Percentiles rank a stretch among this genome's conserved stretches.
Conservation (phyloP, 1,284 basidiomycete genomes). For the Melampsora larici-populina region DNA sequence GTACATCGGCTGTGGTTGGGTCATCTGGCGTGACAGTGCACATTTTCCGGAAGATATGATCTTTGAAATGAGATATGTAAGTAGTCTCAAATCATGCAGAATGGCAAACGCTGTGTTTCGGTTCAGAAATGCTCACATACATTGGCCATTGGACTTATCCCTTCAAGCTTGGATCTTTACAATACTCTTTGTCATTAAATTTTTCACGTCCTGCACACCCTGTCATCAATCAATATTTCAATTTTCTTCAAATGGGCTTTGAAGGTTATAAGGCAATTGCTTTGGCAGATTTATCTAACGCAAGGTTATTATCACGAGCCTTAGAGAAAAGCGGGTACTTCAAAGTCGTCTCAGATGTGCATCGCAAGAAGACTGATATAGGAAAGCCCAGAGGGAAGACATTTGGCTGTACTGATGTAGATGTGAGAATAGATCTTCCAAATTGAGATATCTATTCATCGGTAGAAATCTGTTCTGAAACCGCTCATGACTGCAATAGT, state of each 20-base stretch:
- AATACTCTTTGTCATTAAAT: constrained; percentile 83
- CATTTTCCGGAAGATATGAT: constrained; percentile 76
- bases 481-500: too few species aligned
- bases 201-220: constrained; percentile 87
- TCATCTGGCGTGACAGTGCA: constrained; percentile 71
- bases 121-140: not conserved
- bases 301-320: constrained; percentile 73
- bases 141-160: constrained; percentile 44
- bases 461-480: not conserved
- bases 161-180: constrained; percentile 58
- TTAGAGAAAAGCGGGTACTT: constrained; percentile 77
- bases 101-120: constrained; percentile 47
- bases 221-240: constrained; percentile 89
- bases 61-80: constrained; percentile 84
- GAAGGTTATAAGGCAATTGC: constrained; percentile 75
- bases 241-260: constrained; percentile 63
- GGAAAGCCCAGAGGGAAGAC: constrained; percentile 13
- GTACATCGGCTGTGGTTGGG: constrained; percentile 85
- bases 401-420: not conserved
- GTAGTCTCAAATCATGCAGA: not conserved
- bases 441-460: too few species aligned
- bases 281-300: constrained; percentile 68
- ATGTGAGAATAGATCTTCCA: not conserved
- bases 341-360: constrained; percentile 58
- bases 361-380: constrained; percentile 50